Evolutionary conservation across 768 basidiomycete genomes (phyloP), one percentile per base, ranked within the genome.

Genomic region (Lactarius vividus): DNA sequence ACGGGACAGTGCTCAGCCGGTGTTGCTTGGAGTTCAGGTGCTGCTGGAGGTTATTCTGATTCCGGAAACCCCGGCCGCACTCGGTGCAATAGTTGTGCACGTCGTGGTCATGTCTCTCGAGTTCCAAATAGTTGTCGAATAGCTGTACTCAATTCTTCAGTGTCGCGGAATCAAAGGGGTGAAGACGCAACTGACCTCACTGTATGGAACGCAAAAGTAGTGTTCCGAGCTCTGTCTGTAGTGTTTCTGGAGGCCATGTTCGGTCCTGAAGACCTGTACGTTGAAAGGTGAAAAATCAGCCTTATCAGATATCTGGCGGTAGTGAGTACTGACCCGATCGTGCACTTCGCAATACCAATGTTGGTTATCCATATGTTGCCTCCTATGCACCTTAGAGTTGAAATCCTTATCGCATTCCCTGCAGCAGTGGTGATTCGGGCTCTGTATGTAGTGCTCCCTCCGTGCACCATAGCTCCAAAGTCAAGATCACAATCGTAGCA

Each of bases 11-110:
- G 62, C 74, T 78, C 3, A 79, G 74, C 9, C 74, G 73, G 72
- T 89, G 89, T 10, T 74, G 52, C 33, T 82, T 78, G 0, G 88
- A 88, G 16, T 79, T 80, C 61, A 84, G 72, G 72, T 90, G 88
- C 75, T 80, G 29, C 13, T 71, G 67, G 31, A 84, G 77, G 62
- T 79, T 80, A 61, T 70, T 77, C 52, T 74, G 74, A 23, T 73
- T 78, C 9, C 62, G 66, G 75, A 88, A 89, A 28, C 72, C 63
- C 4, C 77, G 78, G 23, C 74, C 70, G 74, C 85, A 88, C 0
- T 70, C 39, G 2, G 40, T 67, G 70, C 88, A 87, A 69, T 83
- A 87, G 59, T 59, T 60, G 53, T 75, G 75, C 26, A 53, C 55
- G n/a, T 71, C 55, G 1, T 61, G 44, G 13, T 70, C 53, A 56